Conservation (phyloP, 2,329 filamentous ascomycete genomes). For the Ophiostoma sp. region DNA sequence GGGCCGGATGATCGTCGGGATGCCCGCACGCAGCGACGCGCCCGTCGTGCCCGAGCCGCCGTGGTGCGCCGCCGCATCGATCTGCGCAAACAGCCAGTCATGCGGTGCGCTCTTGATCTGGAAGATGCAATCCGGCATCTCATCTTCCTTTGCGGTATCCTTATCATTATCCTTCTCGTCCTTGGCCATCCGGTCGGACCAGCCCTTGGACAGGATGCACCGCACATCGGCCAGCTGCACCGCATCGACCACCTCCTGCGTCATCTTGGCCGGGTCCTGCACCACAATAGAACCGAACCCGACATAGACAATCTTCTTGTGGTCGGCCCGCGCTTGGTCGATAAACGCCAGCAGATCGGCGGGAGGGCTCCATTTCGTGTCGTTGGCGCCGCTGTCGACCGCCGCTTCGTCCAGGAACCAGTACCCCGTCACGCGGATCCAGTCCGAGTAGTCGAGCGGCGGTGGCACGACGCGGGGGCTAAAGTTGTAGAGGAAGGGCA, state of each 20-base stretch:
- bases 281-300: conserved; percentile 97
- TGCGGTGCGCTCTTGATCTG: conserved; percentile 89
- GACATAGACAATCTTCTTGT: conserved; percentile 91
- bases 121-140: conserved; percentile 51
- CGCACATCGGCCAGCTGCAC: conserved; percentile 87
- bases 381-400: conserved; percentile 7
- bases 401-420: conserved; percentile 82
- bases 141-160: not conserved
- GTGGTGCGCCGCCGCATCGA: conserved; percentile 92
- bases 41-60: conserved; percentile 93
- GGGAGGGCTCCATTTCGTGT: conserved; percentile 62
- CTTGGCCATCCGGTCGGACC: conserved; percentile 67
- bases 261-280: conserved; percentile 80
- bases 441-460: conserved; percentile 91
- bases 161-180: conserved; percentile 31
- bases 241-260: conserved; percentile 85
- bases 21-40: conserved; percentile 80
- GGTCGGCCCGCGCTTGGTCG: conserved; percentile 68
- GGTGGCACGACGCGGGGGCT: conserved; percentile 90
- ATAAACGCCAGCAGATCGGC: conserved; percentile 76
- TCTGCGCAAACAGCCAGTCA: conserved; percentile 91
- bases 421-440: conserved; percentile 95
- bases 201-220: conserved; percentile 92
- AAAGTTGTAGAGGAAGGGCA: conserved; percentile 98
- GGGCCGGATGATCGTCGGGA: conserved; percentile 90